Conservation (phyloP, 768 basidiomycete genomes). For the Hygrophoropsis aurantiaca region DNA sequence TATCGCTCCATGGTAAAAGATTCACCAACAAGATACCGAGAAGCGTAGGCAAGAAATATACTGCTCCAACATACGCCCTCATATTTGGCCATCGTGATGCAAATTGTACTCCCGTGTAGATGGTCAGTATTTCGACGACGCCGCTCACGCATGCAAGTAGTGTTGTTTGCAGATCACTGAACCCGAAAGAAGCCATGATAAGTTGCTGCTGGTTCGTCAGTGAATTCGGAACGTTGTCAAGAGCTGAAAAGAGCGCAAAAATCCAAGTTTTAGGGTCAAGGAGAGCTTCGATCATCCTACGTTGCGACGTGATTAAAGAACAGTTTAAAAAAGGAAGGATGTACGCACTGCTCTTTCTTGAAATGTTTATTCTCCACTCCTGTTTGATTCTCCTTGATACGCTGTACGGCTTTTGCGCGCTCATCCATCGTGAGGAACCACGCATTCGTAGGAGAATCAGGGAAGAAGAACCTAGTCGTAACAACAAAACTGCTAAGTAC, state of each 20-base stretch:
- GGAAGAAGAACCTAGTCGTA: conserved; percentile 54
- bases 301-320: not conserved
- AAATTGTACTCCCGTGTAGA: conserved; percentile 57
- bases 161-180: conserved; percentile 58
- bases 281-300: conserved; percentile 60
- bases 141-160: conserved; percentile 64
- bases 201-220: conserved; percentile 58
- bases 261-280: conserved; percentile 68
- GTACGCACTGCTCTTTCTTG: conserved; percentile 57
- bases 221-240: conserved; percentile 61
- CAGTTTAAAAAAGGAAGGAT: not conserved
- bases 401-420: conserved; percentile 51
- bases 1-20: conserved; percentile 59
- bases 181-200: conserved; percentile 62
- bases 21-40: conserved; percentile 59
- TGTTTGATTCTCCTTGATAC: conserved; percentile 45
- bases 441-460: conserved; percentile 66
- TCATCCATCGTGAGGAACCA: conserved; percentile 65
- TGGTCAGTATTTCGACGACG: conserved; percentile 60
- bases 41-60: conserved; percentile 61
- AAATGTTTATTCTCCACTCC: conserved; percentile 25
- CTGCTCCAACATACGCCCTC: conserved; percentile 52
- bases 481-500: not conserved
- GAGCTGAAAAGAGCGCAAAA: conserved; percentile 61
- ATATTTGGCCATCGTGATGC: conserved; percentile 51